Conservation (phyloP, 495 filamentous ascomycete species). For the Hypomontagnella monticulosa region DNA sequence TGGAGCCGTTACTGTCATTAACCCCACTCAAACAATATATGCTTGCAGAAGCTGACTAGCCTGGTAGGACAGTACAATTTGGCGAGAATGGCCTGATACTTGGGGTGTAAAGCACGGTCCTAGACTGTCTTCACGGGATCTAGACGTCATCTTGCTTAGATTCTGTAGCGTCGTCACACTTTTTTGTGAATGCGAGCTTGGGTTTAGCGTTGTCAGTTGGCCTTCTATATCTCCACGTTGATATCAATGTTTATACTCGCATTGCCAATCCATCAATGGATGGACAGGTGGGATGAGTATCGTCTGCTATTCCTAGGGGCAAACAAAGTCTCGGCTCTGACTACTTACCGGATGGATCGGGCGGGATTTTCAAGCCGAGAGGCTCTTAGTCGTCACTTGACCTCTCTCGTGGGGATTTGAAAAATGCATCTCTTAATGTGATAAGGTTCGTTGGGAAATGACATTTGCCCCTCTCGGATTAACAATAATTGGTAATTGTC, state of each 20-base stretch:
- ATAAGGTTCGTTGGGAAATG: not conserved
- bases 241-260: constrained; percentile 6
- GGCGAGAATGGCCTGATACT: constrained; percentile 16
- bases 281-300: constrained; percentile 13
- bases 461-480: constrained; percentile 3
- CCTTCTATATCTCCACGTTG: constrained; percentile 12
- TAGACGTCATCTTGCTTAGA: constrained; percentile 40
- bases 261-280: constrained; percentile 4
- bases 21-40: constrained; percentile 30
- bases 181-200: constrained; percentile 7
- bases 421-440: not conserved
- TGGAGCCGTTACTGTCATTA: constrained; percentile 15
- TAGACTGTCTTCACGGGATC: constrained; percentile 11
- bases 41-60: constrained; percentile 31
- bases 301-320: constrained; percentile 1
- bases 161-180: constrained; percentile 15
- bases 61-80: constrained; percentile 1
- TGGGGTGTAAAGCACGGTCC: not conserved
- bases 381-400: constrained; percentile 29
- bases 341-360: constrained; percentile 18
- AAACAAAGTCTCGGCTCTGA: constrained; percentile 6
- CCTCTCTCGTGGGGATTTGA: constrained; percentile 5
- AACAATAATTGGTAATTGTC: constrained; percentile 18
- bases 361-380: constrained; percentile 6
- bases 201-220: constrained; percentile 3